Conservation (phyloP, 208 protist species). For the Perkinsela sp. region DNA sequence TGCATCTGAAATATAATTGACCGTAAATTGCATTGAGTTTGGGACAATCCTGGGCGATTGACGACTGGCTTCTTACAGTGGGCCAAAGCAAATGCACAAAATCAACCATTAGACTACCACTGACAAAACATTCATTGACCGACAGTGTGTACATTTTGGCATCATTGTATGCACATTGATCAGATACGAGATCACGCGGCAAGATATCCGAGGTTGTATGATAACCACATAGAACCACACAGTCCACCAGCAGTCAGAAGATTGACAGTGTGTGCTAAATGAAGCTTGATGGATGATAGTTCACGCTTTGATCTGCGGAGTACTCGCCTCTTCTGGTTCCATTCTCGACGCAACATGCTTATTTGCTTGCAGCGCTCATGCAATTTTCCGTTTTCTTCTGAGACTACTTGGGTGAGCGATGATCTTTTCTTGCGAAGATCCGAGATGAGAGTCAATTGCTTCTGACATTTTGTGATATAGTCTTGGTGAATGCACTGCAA, state of each 20-base stretch:
- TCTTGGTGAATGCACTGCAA: neutral
- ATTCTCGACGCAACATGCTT: neutral
- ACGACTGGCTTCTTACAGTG: too few species aligned
- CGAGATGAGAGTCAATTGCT: neutral
- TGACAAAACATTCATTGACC: too few species aligned
- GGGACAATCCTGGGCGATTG: too few species aligned
- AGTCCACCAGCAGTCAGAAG: neutral
- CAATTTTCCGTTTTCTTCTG: neutral
- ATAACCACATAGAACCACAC: neutral
- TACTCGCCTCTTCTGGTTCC: neutral
- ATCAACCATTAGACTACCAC: too few species aligned
- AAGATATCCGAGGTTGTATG: neutral
- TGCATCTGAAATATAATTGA: too few species aligned
- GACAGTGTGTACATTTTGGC: too few species aligned
- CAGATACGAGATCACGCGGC: too few species aligned
- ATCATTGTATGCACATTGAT: too few species aligned
- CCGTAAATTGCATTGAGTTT: too few species aligned
- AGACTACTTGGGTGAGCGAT: neutral
- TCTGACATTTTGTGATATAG: neutral
- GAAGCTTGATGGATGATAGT: neutral
- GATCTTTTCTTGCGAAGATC: neutral
- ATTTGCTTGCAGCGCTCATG: neutral
- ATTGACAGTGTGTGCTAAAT: neutral
- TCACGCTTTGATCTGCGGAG: neutral
- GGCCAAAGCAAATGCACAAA: too few species aligned